Evolutionary conservation across 2,329 filamentous ascomycete species (phyloP).

Genomic region (Alternaria ethzedia): DNA sequence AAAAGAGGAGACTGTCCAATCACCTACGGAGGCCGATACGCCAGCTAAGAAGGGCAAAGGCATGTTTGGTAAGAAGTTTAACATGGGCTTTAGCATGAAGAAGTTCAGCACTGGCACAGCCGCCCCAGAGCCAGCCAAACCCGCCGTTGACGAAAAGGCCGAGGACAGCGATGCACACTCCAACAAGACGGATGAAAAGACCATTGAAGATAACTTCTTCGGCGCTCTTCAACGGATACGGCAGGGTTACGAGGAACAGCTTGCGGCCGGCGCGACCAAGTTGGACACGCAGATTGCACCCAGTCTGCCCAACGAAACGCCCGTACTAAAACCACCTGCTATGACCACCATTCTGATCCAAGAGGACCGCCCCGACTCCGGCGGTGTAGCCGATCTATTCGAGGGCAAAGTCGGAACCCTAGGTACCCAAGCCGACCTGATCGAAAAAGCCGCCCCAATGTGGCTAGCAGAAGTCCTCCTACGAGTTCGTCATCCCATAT

Average conservation of each 20-base stretch:
- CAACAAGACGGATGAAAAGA: slow-evolving; percentile 69
- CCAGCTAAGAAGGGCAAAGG: slow-evolving; percentile 62
- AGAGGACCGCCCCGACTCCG: slow-evolving; percentile 67
- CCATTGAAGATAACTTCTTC: slow-evolving; percentile 76
- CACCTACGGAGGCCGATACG: slow-evolving; percentile 51
- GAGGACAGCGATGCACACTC: slow-evolving; percentile 67
- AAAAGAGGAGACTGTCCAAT: slow-evolving; percentile 37
- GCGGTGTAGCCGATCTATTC: slow-evolving; percentile 82
- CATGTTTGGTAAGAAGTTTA: slow-evolving; percentile 84
- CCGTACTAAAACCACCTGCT: slow-evolving; percentile 73
- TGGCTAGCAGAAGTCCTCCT: slow-evolving; percentile 92
- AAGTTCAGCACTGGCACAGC: slow-evolving; percentile 73
- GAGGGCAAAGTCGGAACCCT: slow-evolving; percentile 83
- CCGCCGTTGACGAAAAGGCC: slow-evolving; percentile 75
- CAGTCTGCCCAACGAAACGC: slow-evolving; percentile 74
- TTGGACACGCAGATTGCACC: slow-evolving; percentile 72
- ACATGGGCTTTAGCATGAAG: slow-evolving; percentile 80
- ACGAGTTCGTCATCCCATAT: slow-evolving; percentile 55
- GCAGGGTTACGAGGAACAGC: slow-evolving; percentile 73
- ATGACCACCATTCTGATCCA: slow-evolving; percentile 69
- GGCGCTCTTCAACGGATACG: slow-evolving; percentile 76
- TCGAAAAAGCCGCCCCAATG: slow-evolving; percentile 85
- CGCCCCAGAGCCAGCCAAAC: slow-evolving; percentile 69
- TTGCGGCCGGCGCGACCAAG: slow-evolving; percentile 57
- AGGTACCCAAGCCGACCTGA: slow-evolving; percentile 76